Base-by-base conservation (phyloP, 345 rosid species). In the Linum trigynum region DNA sequence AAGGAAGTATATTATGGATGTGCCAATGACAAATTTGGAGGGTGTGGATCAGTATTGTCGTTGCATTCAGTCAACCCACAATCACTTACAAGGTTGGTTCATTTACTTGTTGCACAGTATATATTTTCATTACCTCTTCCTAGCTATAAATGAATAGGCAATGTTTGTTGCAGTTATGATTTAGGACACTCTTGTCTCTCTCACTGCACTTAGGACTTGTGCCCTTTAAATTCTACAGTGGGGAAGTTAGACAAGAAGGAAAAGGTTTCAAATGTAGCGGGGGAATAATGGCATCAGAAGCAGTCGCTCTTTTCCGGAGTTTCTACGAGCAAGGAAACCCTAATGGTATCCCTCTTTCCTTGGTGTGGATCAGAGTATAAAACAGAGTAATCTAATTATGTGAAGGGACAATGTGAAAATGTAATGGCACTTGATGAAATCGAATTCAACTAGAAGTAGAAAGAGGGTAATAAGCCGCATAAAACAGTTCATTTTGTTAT, bases 281-380 rank as follows among this genome's bases (percentile, higher is more conserved):
- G 69, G 88, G 97, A 71, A 72, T 92, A 69, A 81, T 81, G 88
- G 90, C 96, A 73, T 78, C 81, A 0, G 86, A 88, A 80, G 87
- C 91, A 8, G 76, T 86, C 37, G 80, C 87, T 69, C 89, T 88
- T 41, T 75, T 88, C 56, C 79, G 82, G 71, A 76, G 74, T 73
- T 91, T 88, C 75, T 88, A 91, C 67, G 96, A 91, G 71, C 91
- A 85, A 71, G 96, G 95, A 68, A 91, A 86, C 73, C 96, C 96
- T 38, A 89, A 89, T 62, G 95, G 96, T 91, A 78, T 63, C 8
- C 23, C 23, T 56, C 59, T 35, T 43, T 43, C 6, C 10, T 7
- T 43, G 50, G 50, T 43, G 9, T 43, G 50, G 2, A 11, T 43
- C 50, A 5, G 50, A 5, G 36, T 5, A 14, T 15, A 16, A 35